A percentile compares a stretch with the other conserved stretches of the same genome.
Conservation (phyloP, 495 filamentous ascomycete species). For the Hamigera avellanea region DNA sequence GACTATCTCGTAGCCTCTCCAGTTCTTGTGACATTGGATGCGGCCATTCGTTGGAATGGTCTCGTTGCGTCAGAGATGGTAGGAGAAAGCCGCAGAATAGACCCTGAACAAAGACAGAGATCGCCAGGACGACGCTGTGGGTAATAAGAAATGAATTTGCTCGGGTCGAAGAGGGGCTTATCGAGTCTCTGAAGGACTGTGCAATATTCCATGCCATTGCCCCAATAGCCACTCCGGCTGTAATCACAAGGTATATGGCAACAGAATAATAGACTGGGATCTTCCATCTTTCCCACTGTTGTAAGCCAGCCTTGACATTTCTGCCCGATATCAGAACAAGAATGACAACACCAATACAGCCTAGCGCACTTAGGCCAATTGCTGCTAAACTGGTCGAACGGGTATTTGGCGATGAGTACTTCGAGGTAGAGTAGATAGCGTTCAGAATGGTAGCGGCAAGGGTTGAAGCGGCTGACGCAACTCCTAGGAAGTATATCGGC, state of each 20-base stretch:
- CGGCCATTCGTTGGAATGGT: slow-evolving; percentile 13
- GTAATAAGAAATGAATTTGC: too few relatives aligned
- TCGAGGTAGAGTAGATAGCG: slow-evolving; percentile 20
- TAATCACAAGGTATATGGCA: slow-evolving; percentile 19
- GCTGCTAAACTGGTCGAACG: slow-evolving; percentile 13
- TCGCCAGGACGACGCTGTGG: slow-evolving; percentile 23
- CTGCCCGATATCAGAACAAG: slow-evolving; percentile 15
- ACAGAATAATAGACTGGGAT: slow-evolving; percentile 8
- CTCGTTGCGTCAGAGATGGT: slow-evolving; percentile 6
- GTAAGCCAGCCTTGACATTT: slow-evolving; percentile 9
- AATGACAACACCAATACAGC: slow-evolving; percentile 15
- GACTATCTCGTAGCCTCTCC: slow-evolving; percentile 10
- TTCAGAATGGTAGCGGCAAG: slow-evolving; percentile 21
- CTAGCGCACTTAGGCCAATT: slow-evolving; percentile 16
- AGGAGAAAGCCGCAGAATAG: slow-evolving; percentile 21
- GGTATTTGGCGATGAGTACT: slow-evolving; percentile 8
- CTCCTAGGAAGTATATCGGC: slow-evolving; percentile 16
- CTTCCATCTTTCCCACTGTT: slow-evolving; percentile 13
- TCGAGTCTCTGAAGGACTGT: too few relatives aligned
- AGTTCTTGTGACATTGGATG: slow-evolving; percentile 18
- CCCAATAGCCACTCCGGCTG: slow-evolving; percentile 8
- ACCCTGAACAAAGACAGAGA: slow-evolving; percentile 24
- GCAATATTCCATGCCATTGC: slow-evolving; percentile 5
- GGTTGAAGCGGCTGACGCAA: slow-evolving; percentile 13
- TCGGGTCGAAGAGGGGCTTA: too few relatives aligned